Evolutionary conservation across 352 stramenopile genomes (phyloP).

Genomic region (Globisporangium nagaii): DNA sequence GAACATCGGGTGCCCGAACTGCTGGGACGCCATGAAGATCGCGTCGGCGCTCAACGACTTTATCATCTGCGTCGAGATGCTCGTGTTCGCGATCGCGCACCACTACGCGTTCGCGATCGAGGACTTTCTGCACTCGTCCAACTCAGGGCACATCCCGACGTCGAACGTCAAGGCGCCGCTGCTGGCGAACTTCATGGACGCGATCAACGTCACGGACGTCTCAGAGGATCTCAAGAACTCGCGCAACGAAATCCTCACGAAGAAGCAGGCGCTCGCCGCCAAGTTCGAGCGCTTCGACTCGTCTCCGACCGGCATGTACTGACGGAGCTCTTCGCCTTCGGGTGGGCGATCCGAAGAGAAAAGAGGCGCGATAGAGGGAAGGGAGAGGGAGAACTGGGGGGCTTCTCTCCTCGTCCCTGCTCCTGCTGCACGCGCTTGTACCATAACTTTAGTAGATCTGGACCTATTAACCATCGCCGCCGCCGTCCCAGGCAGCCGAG

Average conservation of each 20-base stretch:
- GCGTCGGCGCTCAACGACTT: constrained; percentile 91
- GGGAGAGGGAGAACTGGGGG: not conserved
- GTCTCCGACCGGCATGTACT: constrained; percentile 62
- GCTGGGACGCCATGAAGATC: constrained; percentile 83
- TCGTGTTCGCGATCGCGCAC: constrained; percentile 89
- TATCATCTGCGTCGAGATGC: constrained; percentile 94
- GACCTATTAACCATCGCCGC: no score
- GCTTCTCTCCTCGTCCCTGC: no score
- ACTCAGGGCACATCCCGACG: constrained; percentile 33
- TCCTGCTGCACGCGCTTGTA: no score
- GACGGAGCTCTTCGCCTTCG: constrained; percentile 1
- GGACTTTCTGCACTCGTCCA: constrained; percentile 66
- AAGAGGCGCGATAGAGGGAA: not conserved
- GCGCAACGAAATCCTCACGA: constrained; percentile 82
- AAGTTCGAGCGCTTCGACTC: constrained; percentile 79
- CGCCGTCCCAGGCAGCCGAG: no score
- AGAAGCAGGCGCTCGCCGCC: constrained; percentile 82
- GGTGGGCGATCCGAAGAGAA: not conserved
- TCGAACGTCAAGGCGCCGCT: constrained; percentile 83
- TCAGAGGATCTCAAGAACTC: constrained; percentile 83
- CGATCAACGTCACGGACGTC: constrained; percentile 87
- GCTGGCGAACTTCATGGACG: constrained; percentile 86
- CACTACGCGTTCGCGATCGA: constrained; percentile 91
- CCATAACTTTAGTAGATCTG: no score
- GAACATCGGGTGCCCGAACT: constrained; percentile 80